These are phyloP conservation scores for Wickerhamomyces bovis DNA, from an alignment of 805 yeast genomes.

Conservation along the genomic window DNA sequence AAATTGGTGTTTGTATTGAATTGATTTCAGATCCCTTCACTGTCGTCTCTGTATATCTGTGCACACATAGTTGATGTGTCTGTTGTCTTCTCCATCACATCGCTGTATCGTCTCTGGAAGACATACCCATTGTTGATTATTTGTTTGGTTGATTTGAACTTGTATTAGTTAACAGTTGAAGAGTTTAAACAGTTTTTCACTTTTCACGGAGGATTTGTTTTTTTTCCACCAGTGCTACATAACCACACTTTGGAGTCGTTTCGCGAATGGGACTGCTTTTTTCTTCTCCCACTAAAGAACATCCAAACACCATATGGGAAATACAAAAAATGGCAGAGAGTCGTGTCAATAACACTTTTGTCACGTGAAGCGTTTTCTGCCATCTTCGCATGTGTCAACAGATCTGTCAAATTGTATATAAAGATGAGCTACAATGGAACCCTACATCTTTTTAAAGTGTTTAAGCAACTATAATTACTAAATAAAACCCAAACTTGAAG, in stretches of 20 bases:
- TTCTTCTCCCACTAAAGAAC: background rate
- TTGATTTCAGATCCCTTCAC: background rate
- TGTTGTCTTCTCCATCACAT: background rate
- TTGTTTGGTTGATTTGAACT: background rate
- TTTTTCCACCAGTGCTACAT: background rate
- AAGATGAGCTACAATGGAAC: too few relatives aligned
- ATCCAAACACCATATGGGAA: background rate
- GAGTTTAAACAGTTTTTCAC: background rate
- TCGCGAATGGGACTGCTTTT: constrained; percentile 1
- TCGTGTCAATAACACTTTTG: background rate
- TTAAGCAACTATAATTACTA: too few relatives aligned
- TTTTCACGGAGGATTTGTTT: background rate
- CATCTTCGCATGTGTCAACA: background rate
- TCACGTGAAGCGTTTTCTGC: background rate
- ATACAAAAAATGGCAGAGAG: background rate
- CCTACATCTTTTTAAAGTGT: too few relatives aligned
- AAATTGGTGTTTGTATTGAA: too few relatives aligned
- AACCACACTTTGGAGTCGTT: background rate
- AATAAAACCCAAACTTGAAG: background rate
- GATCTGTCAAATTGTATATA: background rate
- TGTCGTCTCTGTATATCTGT: background rate
- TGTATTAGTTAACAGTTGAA: background rate
- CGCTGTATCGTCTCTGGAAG: background rate
- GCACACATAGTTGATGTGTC: background rate
- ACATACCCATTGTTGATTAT: constrained; percentile 1